Base-by-base conservation (phyloP, 148 eudicot species). In the Chenopodium album region DNA sequence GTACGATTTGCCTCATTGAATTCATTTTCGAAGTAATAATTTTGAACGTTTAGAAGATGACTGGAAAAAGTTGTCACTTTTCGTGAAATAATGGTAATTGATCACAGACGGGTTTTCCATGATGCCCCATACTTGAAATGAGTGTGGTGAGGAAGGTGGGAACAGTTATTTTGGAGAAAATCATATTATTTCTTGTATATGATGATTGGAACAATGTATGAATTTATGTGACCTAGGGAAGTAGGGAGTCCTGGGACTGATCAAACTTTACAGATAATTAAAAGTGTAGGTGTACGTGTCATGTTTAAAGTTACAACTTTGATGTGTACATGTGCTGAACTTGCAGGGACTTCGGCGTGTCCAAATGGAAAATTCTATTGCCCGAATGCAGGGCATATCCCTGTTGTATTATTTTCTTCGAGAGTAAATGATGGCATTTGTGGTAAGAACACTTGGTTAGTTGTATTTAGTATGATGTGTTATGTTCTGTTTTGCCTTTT, bases 261-360 rank as follows among this genome's bases (percentile, higher is more conserved):
- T 56, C 17, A 1, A 56, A 56, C 62, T 16, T 1, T 14, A 2
- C 60, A 13, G 14, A 54, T 17, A 17, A 16, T 17, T 13, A 2
- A 22, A 5, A 44, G 76, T 73, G 59, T 4, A 48, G 34, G 59
- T 2, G 34, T 9, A 11, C 4, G 11, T 29, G 10, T 44, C 52
- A 31, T 44, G 77, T 65, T 63, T 34, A n/a, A 31, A 28, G 54
- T 37, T 69, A 8, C 31, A 62, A 32, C 19, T 62, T 82, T 77
- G 80, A 83, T 78, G 59, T 84, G 46, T 8, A 29, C 66, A 78
- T 44, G 11, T 59, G 81, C n/a, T 87, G 81, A 73, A 22, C 44
- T 83, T 86, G 85, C 90, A 96, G 99, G 99, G 78, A 94, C 99
- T 29, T 96, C 99, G 11, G 99, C 99, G n/a, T 96, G 99, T 84